A percentile compares a stretch with the other conserved stretches of the same genome.
phyloP scores from a whole-genome alignment of 208 protist genomes.

The Blechomonas ayalai region DNA sequence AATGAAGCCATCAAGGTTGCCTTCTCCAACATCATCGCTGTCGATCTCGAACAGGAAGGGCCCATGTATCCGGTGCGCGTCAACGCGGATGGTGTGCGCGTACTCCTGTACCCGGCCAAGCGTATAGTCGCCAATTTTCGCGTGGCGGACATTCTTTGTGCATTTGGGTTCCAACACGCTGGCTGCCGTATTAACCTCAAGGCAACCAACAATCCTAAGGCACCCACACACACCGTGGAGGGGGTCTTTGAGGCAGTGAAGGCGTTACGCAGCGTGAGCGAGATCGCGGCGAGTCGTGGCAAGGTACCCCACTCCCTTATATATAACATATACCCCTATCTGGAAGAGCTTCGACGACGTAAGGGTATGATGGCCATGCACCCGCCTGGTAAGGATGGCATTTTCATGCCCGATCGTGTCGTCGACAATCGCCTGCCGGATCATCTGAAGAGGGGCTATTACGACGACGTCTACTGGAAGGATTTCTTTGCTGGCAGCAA shows the following conservation, averaged over 20 bases:
- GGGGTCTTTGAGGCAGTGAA: conserved; percentile 88
- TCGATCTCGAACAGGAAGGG: conserved; percentile 92
- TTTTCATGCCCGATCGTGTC: conserved; percentile 88
- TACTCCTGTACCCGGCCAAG: conserved; percentile 83
- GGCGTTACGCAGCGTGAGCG: conserved; percentile 84
- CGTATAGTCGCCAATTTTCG: conserved; percentile 89
- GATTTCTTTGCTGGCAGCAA: conserved; percentile 90
- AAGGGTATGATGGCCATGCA: conserved; percentile 94
- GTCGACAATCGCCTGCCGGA: conserved; percentile 90
- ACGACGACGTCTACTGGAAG: conserved; percentile 91
- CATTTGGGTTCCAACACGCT: conserved; percentile 91
- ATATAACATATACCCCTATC: conserved; percentile 91
- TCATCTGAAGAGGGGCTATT: conserved; percentile 91
- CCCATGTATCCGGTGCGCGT: conserved; percentile 89
- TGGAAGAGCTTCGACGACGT: conserved; percentile 85
- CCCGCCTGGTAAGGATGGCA: conserved; percentile 84
- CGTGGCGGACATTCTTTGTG: conserved; percentile 89
- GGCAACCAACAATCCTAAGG: conserved; percentile 75
- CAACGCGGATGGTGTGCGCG: conserved; percentile 85
- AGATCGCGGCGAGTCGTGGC: conserved; percentile 87
- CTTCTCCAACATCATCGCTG: conserved; percentile 88
- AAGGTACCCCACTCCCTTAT: conserved; percentile 91
- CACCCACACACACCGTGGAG: conserved; percentile 88
- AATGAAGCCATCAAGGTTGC: conserved; percentile 88
- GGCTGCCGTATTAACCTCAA: conserved; percentile 82